Percentiles rank a stretch among this genome's conserved stretches.
These are phyloP conservation scores for Isabelozyma gotoi DNA, from an alignment of 805 yeast species.

Conservation along the genomic window DNA sequence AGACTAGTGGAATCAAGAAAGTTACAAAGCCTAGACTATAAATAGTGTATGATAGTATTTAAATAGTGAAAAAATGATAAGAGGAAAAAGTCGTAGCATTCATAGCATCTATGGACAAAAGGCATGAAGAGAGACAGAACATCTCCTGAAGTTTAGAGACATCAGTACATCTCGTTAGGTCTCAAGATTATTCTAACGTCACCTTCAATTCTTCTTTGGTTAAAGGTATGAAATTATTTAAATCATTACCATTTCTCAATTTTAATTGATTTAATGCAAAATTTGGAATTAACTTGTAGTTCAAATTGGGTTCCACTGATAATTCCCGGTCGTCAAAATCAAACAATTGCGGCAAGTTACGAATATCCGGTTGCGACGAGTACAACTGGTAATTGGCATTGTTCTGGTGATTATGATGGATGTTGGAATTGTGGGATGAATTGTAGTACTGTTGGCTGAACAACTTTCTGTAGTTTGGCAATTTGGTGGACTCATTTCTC, in stretches of 20 bases:
- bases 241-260: conserved; percentile 19
- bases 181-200: conserved; percentile 31
- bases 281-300: conserved; percentile 42
- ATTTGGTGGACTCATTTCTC: conserved; percentile 34
- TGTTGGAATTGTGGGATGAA: conserved; percentile 19
- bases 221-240: conserved; percentile 42
- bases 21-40: conserved; percentile 37
- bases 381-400: conserved; percentile 44
- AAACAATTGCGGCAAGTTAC: conserved; percentile 48
- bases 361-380: conserved; percentile 38
- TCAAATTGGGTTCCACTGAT: conserved; percentile 42
- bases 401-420: conserved; percentile 26
- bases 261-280: conserved; percentile 30
- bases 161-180: not conserved
- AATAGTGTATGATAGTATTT: not conserved
- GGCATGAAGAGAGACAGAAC: not conserved
- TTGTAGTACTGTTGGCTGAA: conserved; percentile 33
- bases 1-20: conserved; percentile 16
- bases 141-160: too few relatives aligned
- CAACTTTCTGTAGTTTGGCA: conserved; percentile 45
- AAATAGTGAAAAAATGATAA: not conserved
- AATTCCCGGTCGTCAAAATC: conserved; percentile 55
- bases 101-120: not conserved
- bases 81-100: not conserved
- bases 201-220: conserved; percentile 34